phyloP scores from a whole-genome alignment of 352 stramenopile species.

The Phytopythium boreale region DNA sequence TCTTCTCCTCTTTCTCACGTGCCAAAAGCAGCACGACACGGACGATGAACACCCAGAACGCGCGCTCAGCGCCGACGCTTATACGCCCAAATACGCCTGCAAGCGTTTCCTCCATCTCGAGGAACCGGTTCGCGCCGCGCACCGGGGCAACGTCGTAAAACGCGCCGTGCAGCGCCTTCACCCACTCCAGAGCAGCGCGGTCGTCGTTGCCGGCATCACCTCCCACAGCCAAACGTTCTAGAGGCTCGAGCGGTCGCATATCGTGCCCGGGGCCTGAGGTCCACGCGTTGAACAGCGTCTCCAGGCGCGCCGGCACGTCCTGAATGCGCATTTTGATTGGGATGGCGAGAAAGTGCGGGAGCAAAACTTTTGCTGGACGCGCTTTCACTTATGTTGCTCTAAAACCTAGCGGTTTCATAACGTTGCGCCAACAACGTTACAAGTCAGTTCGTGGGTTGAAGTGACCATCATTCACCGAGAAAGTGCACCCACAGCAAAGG shows the following conservation, averaged over 20 bases:
- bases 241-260: not conserved
- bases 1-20: constrained; percentile 4
- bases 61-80: not conserved
- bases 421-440: not conserved
- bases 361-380: no score
- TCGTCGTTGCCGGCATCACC: not conserved
- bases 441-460: constrained; percentile 1
- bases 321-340: not conserved
- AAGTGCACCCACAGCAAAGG: not conserved
- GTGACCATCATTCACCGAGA: constrained; percentile 4
- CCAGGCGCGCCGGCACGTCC: not conserved
- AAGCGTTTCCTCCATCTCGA: constrained; percentile 45
- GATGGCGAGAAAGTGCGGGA: no score
- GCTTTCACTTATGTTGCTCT: no score
- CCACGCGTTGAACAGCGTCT: not conserved
- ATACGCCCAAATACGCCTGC: constrained; percentile 23
- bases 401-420: not conserved
- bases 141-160: constrained; percentile 22
- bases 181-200: constrained; percentile 16
- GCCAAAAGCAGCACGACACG: constrained; percentile 38
- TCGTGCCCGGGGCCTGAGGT: not conserved
- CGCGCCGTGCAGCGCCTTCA: constrained; percentile 18
- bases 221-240: no score
- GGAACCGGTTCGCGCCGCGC: constrained; percentile 43
- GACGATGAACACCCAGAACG: constrained; percentile 38